Base-by-base conservation (phyloP, 176 grass and related monocot genomes). In the Rhynchospora breviuscula region DNA sequence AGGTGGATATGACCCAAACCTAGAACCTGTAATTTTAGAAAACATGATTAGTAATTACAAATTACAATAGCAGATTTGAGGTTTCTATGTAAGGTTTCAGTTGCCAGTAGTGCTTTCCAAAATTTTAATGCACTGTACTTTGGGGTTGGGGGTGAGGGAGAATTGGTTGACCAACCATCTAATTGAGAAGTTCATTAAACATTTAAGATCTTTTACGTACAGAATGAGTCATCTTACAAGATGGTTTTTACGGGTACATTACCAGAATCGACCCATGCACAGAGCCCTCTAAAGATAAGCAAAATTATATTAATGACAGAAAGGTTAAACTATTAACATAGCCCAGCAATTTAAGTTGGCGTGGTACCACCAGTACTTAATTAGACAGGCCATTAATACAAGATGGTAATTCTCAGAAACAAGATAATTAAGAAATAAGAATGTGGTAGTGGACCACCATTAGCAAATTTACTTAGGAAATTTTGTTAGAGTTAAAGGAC, bases 401-500 rank as follows among this genome's bases (percentile, higher is more conserved):
- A 67, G 13, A 35, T 1, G 14, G 12, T 35, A 35, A 35, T 35
- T 5, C 25, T 67, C 13, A 67, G 15, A 31, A 67, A 31, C 64
- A 67, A 6, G 15, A 67, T 17, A 71, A 65, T 33, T 33, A 67
- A 7, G 26, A 11, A 7, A 17, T 4, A 40, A 67, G 35, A 67
- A 67, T 67, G 15, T n/a, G 47, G 1, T 6, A n/a, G 31, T 18
- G 17, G 59, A 62, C 62, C 51, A 79, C 69, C 49, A 13, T 59
- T 46, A 61, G 8, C 29, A n/a, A 56, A 67, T 85, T 11, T 8
- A 78, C 7, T 43, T 15, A 77, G 40, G 43, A 21, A 15, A 84
- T 11, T 78, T 60, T 22, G 19, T 62, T 23, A 44, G 52, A 47
- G 54, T 7, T 52, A 66, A 86, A 83, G 80, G 17, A 98, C 95